Percentiles rank a stretch among this genome's conserved stretches.
phyloP scores from a whole-genome alignment of 169 alveolate genomes.

The Cyclospora cayetanensis region DNA sequence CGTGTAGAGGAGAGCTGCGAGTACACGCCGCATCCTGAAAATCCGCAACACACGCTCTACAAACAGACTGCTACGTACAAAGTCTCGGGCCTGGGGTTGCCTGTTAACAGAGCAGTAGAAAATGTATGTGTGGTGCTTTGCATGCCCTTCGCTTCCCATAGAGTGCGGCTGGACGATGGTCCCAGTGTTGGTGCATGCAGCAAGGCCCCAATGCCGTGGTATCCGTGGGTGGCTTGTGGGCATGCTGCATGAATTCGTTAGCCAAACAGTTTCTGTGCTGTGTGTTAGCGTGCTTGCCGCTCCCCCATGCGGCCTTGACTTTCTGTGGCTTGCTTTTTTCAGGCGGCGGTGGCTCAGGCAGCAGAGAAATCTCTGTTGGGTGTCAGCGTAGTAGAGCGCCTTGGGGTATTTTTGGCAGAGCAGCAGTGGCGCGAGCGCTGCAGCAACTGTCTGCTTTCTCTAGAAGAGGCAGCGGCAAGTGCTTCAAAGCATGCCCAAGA shows the following conservation, averaged over 20 bases:
- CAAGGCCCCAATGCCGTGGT: not conserved
- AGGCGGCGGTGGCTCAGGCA: constrained; percentile 63
- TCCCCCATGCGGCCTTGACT: not conserved
- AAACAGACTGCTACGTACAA: constrained; percentile 61
- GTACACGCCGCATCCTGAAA: constrained; percentile 57
- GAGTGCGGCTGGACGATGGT: too few species aligned
- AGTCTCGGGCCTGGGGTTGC: constrained; percentile 48
- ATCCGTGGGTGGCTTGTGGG: too few species aligned
- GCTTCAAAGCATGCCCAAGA: constrained; percentile 12
- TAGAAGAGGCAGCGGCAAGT: not conserved
- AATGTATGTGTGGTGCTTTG: not conserved
- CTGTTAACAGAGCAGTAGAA: constrained; percentile 59
- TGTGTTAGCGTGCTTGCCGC: not conserved
- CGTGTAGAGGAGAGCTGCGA: constrained; percentile 63
- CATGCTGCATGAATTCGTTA: not conserved
- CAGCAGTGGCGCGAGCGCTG: constrained; percentile 3
- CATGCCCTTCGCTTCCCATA: not conserved
- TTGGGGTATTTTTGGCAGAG: not conserved
- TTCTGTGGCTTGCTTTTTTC: not conserved
- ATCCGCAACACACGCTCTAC: constrained; percentile 68
- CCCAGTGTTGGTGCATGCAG: not conserved
- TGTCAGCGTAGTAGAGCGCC: constrained; percentile 11
- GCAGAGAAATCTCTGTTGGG: constrained; percentile 61
- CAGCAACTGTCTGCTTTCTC: not conserved
- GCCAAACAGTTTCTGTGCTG: not conserved